Evolutionary conservation across 805 yeast species (phyloP), one percentile per base, ranked within the genome.

Genomic region (Ogataea paraovalis): DNA sequence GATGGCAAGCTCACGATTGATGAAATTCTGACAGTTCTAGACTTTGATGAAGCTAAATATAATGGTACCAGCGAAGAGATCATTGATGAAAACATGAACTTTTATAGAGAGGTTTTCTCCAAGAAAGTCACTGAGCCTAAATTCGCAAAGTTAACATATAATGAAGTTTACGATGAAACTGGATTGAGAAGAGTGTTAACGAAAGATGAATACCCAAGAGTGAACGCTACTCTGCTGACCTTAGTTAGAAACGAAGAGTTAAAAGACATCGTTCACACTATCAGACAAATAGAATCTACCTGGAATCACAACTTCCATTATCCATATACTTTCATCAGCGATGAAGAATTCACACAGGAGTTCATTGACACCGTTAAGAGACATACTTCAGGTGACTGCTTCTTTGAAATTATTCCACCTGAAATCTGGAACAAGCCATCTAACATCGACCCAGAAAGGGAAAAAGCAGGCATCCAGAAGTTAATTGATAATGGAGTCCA

Each of bases 301-400:
- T 92, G 92, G 78, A 92, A 92, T 71, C 68, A 72, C 30, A 76
- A 85, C 48, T 90, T 73, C 70, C 78, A 87, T 54, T 92, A 92
- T 61, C 97, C 95, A 48, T 92, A 96, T 92, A 90, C 91, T 25
- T 94, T 92, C 62, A 75, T 92, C 55, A 90, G 89, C 66, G 96
- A 92, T 64, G 86, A 82, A 50, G 79, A 74, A 33, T 94, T 92
- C 67, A 73, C 81, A 27, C 86, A 85, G 1, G 92, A 87, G 57
- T 92, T 94, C 66, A 85, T 72, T 57, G 61, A 65, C 12, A 66
- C 69, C 14, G 74, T 87, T 37, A 64, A 56, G 39, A 65, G 82
- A 32, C 78, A 74, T 30, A 68, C 82, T 0, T 65, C 60, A 8
- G 68, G 83, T 10, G 67, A 70, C 30, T 64, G 74, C 46, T 67